Evolutionary conservation across 352 stramenopile species (phyloP), one percentile per base, ranked within the genome.

Genomic region (Lagenidium giganteum): DNA sequence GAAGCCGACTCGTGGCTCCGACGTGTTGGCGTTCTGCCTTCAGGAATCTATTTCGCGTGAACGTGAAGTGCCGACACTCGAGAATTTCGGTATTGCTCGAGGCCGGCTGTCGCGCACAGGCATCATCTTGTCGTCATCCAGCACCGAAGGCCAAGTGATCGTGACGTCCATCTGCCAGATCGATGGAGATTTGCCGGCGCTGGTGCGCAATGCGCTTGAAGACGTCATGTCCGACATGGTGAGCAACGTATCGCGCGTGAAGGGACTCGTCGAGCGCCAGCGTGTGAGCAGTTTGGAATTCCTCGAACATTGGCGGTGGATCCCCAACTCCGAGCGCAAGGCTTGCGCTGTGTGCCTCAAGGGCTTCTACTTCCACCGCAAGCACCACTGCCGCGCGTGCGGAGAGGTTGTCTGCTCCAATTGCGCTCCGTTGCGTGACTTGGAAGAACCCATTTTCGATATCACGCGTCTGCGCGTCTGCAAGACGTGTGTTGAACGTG

Each of bases 291-390:
- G 67, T 16, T 68, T 87, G 51, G 57, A 66, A 16, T 87, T 90
- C 29, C 54, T 90, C 23, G 78, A 87, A 56, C 71, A 85, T 44
- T 90, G 71, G 72, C 72, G 85, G 33, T 90, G 78, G 78, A 66
- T 90, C 26, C 70, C 73, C 11, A 85, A 90, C 31, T 52, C 67
- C 4, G 74, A 87, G 41, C 62, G 78, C 11, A 84, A 85, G 42
- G 77, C 73, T 0, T 90, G 78, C 40, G 67, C 72, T 1, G 74
- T 90, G 38, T 90, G 78, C 44, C 39, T 86, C 6, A 72, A 72
- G 1, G 70, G 66, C 4, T 90, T 90, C 51, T 83, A 80, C 39
- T 86, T 87, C 41, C 78, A 70, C 18, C 67, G 75, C 7, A 83
- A 83, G 59, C 75, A 87, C 42, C 75, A 87, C 42, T 87, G 75